phyloP scores from a whole-genome alignment of 169 alveolate genomes.

The Eimeria brunetti region DNA sequence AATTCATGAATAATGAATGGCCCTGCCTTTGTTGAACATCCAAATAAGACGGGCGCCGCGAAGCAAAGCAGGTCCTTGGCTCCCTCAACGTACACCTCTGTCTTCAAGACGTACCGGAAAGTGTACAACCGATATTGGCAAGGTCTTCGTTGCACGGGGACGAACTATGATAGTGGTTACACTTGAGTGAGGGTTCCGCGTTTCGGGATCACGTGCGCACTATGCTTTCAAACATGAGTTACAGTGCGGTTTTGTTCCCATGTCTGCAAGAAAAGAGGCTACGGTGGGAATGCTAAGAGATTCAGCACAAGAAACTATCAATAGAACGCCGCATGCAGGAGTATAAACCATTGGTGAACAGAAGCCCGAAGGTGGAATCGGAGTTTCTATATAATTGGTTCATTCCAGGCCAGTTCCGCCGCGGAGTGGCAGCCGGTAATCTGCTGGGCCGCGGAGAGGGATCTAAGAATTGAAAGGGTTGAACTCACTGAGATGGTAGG shows the following conservation, averaged over 20 bases:
- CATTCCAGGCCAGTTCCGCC: neutral
- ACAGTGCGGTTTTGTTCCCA: neutral
- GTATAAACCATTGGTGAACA: neutral
- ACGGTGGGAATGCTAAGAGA: neutral
- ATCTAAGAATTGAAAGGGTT: neutral
- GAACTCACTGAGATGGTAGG: neutral
- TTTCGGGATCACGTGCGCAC: neutral
- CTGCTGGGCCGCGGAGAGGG: neutral
- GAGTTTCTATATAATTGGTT: neutral
- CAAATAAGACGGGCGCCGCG: neutral
- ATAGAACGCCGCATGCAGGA: neutral
- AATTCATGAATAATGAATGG: slow-evolving; percentile 1
- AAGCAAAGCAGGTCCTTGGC: neutral
- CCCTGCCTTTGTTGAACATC: neutral
- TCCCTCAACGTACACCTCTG: neutral
- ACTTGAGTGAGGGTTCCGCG: neutral
- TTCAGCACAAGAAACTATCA: neutral
- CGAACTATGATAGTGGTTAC: neutral
- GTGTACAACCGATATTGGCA: neutral
- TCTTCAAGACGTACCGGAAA: neutral
- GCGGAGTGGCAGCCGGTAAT: neutral
- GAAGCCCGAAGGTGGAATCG: neutral
- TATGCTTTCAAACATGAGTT: neutral
- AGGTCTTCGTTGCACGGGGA: neutral
- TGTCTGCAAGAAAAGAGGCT: neutral